phyloP scores from a whole-genome alignment of 345 rosid species.

The Eutrema japonicum region DNA sequence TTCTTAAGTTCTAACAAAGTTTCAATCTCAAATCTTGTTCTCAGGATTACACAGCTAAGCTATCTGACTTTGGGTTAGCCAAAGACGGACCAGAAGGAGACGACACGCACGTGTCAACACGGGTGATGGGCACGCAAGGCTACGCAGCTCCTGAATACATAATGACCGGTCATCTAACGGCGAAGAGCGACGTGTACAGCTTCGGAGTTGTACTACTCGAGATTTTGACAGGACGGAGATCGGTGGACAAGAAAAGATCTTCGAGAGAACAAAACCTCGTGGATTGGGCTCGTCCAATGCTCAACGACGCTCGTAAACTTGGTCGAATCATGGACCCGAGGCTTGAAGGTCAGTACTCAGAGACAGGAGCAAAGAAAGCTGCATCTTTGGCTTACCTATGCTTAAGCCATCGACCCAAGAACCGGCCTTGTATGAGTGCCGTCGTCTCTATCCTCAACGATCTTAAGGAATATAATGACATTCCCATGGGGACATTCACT shows the following conservation, averaged over 20 bases:
- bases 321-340: constrained; percentile 81
- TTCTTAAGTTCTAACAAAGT: neutral
- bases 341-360: constrained; percentile 90
- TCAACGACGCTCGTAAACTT: constrained; percentile 67
- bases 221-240: constrained; percentile 64
- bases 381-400: constrained; percentile 82
- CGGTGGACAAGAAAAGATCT: constrained; percentile 63
- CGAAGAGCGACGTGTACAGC: constrained; percentile 73
- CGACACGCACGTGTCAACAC: constrained; percentile 86
- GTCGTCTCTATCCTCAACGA: constrained; percentile 70
- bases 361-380: constrained; percentile 73
- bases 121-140: constrained; percentile 97
- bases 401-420: constrained; percentile 79
- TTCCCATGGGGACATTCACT: constrained; percentile 64
- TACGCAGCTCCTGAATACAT: constrained; percentile 95
- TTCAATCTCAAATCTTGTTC: neutral
- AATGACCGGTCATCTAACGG: constrained; percentile 86
- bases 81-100: constrained; percentile 98
- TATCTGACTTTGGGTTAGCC: constrained; percentile 90
- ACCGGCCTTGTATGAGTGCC: constrained; percentile 65
- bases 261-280: constrained; percentile 62
- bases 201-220: constrained; percentile 72
- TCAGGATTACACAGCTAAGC: constrained; percentile 81
- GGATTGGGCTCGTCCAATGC: constrained; percentile 76
- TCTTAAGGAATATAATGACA: constrained; percentile 61